Conservation (phyloP, 2,329 filamentous ascomycete genomes). For the Epichloe sibirici region DNA sequence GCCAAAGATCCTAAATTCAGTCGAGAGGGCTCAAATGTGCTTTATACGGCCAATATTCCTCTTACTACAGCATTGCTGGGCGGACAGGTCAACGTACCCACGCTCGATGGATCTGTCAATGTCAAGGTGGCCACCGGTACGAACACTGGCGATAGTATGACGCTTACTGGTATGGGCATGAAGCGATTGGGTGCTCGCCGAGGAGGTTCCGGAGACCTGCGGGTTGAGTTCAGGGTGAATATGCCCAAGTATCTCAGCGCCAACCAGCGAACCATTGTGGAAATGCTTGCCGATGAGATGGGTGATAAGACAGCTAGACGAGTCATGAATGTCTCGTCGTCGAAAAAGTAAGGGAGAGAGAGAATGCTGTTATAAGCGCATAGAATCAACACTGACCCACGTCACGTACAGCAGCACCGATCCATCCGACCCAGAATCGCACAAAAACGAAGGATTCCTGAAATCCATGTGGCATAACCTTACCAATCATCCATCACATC, state of each 20-base stretch:
- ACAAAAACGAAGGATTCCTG: constrained; percentile 79
- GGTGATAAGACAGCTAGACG: constrained; percentile 82
- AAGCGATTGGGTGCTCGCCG: constrained; percentile 62
- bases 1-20: constrained; percentile 84
- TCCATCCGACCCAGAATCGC: constrained; percentile 30
- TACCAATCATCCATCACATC: constrained; percentile 58
- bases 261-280: constrained; percentile 84
- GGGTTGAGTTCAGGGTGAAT: constrained; percentile 84
- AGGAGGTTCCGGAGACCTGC: constrained; percentile 64
- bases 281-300: constrained; percentile 96
- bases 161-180: constrained; percentile 86
- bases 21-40: constrained; percentile 74
- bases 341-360: constrained; percentile 6
- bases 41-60: constrained; percentile 84
- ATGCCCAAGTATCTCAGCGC: constrained; percentile 91
- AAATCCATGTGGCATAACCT: constrained; percentile 90
- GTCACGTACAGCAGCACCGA: background rate
- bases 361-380: background rate
- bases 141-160: constrained; percentile 83
- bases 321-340: constrained; percentile 64
- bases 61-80: constrained; percentile 87
- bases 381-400: background rate
- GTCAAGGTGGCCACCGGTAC: constrained; percentile 88
- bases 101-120: constrained; percentile 79
- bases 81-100: constrained; percentile 81